A percentile compares a stretch with the other conserved stretches of the same genome.
Evolutionary conservation across 2,329 filamentous ascomycete genomes (phyloP).

Genomic region (Lecanoromycetidae sp.): DNA sequence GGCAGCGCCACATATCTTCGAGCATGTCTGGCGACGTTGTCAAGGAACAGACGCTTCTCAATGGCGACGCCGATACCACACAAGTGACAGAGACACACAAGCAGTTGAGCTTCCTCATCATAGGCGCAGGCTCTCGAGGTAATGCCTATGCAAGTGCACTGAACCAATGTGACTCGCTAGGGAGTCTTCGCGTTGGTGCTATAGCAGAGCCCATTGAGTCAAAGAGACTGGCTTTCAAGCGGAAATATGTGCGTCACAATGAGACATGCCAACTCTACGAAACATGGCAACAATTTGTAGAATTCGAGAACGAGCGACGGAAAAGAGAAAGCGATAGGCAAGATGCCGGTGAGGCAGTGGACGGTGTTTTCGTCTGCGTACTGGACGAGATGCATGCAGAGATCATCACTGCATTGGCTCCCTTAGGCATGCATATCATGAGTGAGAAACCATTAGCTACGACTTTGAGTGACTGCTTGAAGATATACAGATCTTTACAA

Average conservation of each 20-base stretch:
- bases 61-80: neutral
- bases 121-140: conserved; percentile 73
- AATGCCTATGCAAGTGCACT: conserved; percentile 61
- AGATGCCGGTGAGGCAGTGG: conserved; percentile 42
- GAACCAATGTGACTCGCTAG: conserved; percentile 48
- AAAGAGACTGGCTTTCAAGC: conserved; percentile 61
- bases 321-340: conserved; percentile 39
- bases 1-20: too few relatives aligned
- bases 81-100: neutral
- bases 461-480: conserved; percentile 62
- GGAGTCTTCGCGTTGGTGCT: conserved; percentile 46
- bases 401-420: conserved; percentile 62
- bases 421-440: conserved; percentile 64
- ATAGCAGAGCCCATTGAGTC: conserved; percentile 71
- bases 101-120: conserved; percentile 52
- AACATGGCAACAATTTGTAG: conserved; percentile 64
- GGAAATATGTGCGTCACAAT: conserved; percentile 59
- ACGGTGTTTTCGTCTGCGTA: conserved; percentile 60
- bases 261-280: conserved; percentile 54
- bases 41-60: neutral
- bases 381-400: conserved; percentile 81
- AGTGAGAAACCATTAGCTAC: conserved; percentile 92
- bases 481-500: conserved; percentile 43
- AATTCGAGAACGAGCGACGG: conserved; percentile 55
- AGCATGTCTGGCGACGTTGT: too few relatives aligned